Evolutionary conservation across 1,284 basidiomycete genomes (phyloP).

Genomic region (Cryptococcus floricola): DNA sequence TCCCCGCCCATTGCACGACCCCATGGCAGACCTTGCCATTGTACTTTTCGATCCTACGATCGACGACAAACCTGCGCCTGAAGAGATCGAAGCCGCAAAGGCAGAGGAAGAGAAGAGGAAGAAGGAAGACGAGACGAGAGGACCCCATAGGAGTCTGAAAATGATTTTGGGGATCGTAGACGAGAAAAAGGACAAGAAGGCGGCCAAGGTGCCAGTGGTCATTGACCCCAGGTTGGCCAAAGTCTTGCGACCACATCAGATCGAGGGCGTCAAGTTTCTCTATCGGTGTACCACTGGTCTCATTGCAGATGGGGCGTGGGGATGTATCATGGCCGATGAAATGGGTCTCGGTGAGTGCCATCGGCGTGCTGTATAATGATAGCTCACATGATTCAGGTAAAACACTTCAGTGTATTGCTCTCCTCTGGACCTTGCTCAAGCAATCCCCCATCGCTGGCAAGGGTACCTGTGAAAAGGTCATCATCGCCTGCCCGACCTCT

Average conservation of each 20-base stretch:
- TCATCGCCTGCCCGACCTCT: conserved; percentile 96
- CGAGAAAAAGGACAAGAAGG: conserved; percentile 59
- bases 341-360: conserved; percentile 77
- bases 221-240: conserved; percentile 86
- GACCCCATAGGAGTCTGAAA: conserved; percentile 85
- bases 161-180: conserved; percentile 69
- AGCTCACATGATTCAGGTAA: conserved; percentile 53
- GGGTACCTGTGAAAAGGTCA: conserved; percentile 90
- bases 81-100: conserved; percentile 46
- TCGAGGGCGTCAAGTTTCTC: conserved; percentile 98
- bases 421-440: conserved; percentile 95
- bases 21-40: conserved; percentile 96
- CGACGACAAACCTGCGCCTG: conserved; percentile 82
- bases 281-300: conserved; percentile 94
- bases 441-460: conserved; percentile 87
- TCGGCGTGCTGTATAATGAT: conserved; percentile 1
- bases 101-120: conserved; percentile 63
- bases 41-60: conserved; percentile 96
- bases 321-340: conserved; percentile 98
- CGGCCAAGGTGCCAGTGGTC: conserved; percentile 88
- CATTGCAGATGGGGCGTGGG: conserved; percentile 85
- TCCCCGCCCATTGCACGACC: conserved; percentile 89
- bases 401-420: conserved; percentile 92
- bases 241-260: conserved; percentile 91
- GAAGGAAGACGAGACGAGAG: conserved; percentile 60